Evolutionary conservation across 495 filamentous ascomycete species (phyloP), one percentile per base, ranked within the genome.

Genomic region (Penicillium tannophilum): DNA sequence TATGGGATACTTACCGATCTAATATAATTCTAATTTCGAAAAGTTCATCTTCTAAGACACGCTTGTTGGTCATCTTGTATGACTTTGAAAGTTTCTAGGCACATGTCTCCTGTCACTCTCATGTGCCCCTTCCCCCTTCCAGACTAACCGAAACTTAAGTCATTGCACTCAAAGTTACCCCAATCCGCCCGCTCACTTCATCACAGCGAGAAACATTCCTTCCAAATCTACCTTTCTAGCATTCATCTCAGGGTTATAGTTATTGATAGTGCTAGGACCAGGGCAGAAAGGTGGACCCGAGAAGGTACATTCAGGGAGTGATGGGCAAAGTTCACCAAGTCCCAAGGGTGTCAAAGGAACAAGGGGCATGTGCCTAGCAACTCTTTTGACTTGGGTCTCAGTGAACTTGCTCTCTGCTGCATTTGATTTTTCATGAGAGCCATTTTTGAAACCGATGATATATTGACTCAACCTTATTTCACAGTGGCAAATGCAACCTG

Each of bases 401-500:
- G 33, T 14, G 3, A 12, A 14, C 9, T 12, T 12, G 14, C 33
- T 9, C 33, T 5, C 1, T 28, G 4, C 28, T 28, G 28, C 28
- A 28, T 28, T 28, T 28, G 4, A 36, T 36, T 14, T 36, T 14
- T 12, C 33, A 36, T 14, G 3, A 28, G 28, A 14, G 33, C 30
- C 1, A 3, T 5, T 30, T 41, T 24, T 23, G 16, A 42, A 43
- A 35, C 6, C 26, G 42, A 20, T 31, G 24, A 49, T 31, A 52
- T 59, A 55, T 59, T 36, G 51, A 42, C 48, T 39, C 28, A 55
- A 58, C 60, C 42, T 59, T 52, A 59, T 46, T 47, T 43, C 9
- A 17, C 2, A 49, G 56, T 63, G 60, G 60, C 60, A 55, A 63
- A 63, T 60, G 48, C 61, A 53, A 59, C 56, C 35, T 36, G n/a